Evolutionary conservation across 768 basidiomycete genomes (phyloP), one percentile per base, ranked within the genome.

Genomic region (Leccinellum rugosiceps): DNA sequence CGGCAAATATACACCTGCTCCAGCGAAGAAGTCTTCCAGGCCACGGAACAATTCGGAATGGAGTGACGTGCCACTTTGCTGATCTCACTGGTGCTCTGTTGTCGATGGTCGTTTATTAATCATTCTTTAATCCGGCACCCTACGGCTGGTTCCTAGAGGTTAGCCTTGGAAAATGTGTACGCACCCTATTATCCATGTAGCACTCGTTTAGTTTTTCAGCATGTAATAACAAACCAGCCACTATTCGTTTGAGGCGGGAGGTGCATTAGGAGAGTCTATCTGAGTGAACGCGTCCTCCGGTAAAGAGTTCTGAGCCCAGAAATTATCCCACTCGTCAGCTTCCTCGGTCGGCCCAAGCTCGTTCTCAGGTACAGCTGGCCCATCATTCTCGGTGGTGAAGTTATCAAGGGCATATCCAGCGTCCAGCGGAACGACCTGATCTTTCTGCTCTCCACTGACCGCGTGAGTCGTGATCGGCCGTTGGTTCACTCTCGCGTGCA

Each of bases 261-360:
- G 46, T 47, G 52, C 30, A 51, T 41, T 23, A 17, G 45, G 26
- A 11, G 56, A n/a, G 44, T 65, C 62, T 50, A 62, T 26, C 60
- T 60, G 64, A 50, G 50, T 57, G 35, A 74, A 73, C 41, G 70
- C 63, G 44, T 76, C 76, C n/a, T 78, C 75, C 26, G 76, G 71
- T 46, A 78, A 67, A 23, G 73, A 66, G 49, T 80, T 76, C 32
- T 72, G 68, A 44, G 70, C 73, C 78, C 78, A 81, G 55, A 75
- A 78, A 52, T 59, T 63, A 19, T 81, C 78, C 81, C 82, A 83
- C 57, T 83, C 78, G 58, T 81, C 79, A 45, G 72, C 69, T 9
- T 56, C 58, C 6, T 50, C 57, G 10, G 41, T 30, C 7, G 58
- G 63, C 25, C 68, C 67, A 9, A 66, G 60, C 41, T 67, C 58